Evolutionary conservation across 2,329 filamentous ascomycete genomes (phyloP), one percentile per base, ranked within the genome.

Genomic region (Arthrobotrys pseudoclavata): DNA sequence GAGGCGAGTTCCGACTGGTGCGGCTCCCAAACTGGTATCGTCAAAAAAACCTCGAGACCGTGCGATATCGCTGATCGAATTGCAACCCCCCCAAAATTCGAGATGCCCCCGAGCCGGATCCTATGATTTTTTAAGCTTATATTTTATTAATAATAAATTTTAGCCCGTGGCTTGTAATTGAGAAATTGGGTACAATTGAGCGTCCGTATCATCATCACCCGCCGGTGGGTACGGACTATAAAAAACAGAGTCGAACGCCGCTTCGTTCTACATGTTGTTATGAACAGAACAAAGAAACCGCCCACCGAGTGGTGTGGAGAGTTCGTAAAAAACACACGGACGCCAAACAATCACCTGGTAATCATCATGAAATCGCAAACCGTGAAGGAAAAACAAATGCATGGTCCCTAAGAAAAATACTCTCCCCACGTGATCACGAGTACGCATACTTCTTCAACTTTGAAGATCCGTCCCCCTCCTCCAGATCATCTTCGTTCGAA

Each of bases 401-500:
- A 18, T 2, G 13, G 31, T 31, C 5, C 24, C 3, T 22, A 7
- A 37, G 42, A 5, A 34, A 34, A 40, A 13, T 40, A 40, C 37
- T 40, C 37, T 1, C 5, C 37, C 31, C 37, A 50, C 24, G 40
- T 40, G 42, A 31, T 48, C 40, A 77, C 34, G 69, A 47, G 37
- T 69, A 69, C 26, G 67, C 75, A 45, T 55, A 79, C 13, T 42
- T 57, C 20, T 63, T 57, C 24, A 69, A 40, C 72, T 69, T 69
- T 10, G 67, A 40, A 12, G 52, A 37, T 9, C 40, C 22, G 34
- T 40, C 3, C 60, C 18, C 22, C 20, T 74, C 67, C 47, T 57
- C 67, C 3, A 71, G n/a, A 18, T 79, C 82, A 26, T 85, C 67
- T 13, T 42, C 55, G 20, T 57, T 22, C 72, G 24, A 76, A 79